These are phyloP conservation scores for Hanseniaspora guilliermondii DNA, from an alignment of 805 yeast species.

Conservation along the genomic window DNA sequence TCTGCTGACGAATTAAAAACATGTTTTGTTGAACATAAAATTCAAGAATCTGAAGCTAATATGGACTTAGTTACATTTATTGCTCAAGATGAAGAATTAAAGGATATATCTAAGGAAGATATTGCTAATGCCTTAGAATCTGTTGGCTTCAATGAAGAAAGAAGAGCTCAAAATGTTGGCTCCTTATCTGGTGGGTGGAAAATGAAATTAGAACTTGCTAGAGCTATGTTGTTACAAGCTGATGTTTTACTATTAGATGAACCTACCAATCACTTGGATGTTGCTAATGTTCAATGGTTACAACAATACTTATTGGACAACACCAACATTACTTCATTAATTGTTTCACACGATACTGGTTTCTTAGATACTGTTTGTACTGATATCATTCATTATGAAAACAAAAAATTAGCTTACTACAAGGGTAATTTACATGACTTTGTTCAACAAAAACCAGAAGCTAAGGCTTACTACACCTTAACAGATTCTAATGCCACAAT, in stretches of 20 bases:
- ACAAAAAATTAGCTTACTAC: conserved; percentile 85
- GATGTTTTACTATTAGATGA: conserved; percentile 90
- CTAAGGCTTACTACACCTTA: conserved; percentile 86
- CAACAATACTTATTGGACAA: conserved; percentile 74
- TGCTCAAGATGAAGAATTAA: conserved; percentile 75
- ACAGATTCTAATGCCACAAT: conserved; percentile 86
- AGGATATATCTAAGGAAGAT: conserved; percentile 49
- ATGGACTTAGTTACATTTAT: conserved; percentile 79
- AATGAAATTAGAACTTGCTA: conserved; percentile 95
- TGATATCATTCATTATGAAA: conserved; percentile 91
- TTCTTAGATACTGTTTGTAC: conserved; percentile 93
- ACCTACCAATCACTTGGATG: conserved; percentile 98
- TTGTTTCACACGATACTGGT: conserved; percentile 96
- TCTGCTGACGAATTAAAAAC: conserved; percentile 74
- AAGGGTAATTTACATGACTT: conserved; percentile 91
- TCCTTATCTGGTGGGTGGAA: conserved; percentile 98
- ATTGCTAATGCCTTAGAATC: conserved; percentile 63
- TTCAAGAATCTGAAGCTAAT: conserved; percentile 90
- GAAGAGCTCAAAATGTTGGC: conserved; percentile 83
- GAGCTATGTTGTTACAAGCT: conserved; percentile 96
- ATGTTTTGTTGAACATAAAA: conserved; percentile 92
- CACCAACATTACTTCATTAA: conserved; percentile 80
- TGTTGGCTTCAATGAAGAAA: conserved; percentile 86
- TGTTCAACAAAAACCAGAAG: conserved; percentile 88
- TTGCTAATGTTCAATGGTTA: conserved; percentile 83